Conservation (phyloP, 2,329 filamentous ascomycete species). For the Aspergillus piperis region DNA sequence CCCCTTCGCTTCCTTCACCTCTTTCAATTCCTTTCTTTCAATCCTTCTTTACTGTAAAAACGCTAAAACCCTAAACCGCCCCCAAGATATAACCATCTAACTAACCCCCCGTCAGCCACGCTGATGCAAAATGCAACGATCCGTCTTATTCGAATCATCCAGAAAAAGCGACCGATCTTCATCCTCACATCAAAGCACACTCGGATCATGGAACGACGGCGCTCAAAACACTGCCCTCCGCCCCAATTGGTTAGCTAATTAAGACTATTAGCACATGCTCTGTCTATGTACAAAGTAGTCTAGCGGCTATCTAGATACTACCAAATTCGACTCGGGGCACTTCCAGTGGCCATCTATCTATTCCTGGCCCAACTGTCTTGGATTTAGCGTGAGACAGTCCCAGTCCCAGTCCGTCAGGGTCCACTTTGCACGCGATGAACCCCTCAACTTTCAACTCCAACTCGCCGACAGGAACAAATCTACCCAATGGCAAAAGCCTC, state of each 20-base stretch:
- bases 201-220: background rate
- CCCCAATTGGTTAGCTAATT: background rate
- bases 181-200: background rate
- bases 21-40: background rate
- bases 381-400: constrained; percentile 1
- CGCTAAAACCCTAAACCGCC: background rate
- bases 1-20: background rate
- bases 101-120: background rate
- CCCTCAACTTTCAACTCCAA: background rate
- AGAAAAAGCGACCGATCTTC: background rate
- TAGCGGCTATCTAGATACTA: background rate
- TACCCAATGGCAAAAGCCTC: constrained; percentile 3
- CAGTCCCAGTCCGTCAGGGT: too few relatives aligned
- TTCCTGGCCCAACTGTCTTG: background rate
- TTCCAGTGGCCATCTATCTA: background rate
- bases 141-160: background rate
- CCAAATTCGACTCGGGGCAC: too few relatives aligned
- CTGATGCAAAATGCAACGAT: background rate
- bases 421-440: constrained; percentile 1
- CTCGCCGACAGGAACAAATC: background rate
- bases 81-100: background rate
- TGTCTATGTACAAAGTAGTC: background rate
- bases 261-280: background rate
- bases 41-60: background rate
- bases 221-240: background rate